Percentiles rank a stretch among this genome's conserved stretches.
Evolutionary conservation across 192 early-diverging fungal genomes (phyloP).

Genomic region (Backusella australiensis): DNA sequence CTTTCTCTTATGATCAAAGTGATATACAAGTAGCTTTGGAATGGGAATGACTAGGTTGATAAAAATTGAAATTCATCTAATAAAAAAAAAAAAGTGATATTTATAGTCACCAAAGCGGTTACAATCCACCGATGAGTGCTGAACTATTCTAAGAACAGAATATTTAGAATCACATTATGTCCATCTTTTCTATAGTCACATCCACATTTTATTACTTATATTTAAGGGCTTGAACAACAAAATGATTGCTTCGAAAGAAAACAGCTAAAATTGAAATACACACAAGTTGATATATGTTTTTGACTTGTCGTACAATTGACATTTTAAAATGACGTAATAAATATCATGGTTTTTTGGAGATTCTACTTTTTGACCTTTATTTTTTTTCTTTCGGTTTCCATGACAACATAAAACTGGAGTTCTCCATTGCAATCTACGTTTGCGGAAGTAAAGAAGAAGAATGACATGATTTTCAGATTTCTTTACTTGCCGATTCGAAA

Average conservation of each 20-base stretch:
- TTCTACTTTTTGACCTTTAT: not conserved
- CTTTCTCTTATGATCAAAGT: not conserved
- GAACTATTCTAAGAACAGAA: not conserved
- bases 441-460: not conserved
- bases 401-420: not conserved
- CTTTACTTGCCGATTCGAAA: not conserved
- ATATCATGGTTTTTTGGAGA: not conserved
- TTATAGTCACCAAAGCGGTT: not conserved
- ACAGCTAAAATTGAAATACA: not conserved
- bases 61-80: not conserved
- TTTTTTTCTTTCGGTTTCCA: not conserved
- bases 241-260: not conserved
- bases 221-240: not conserved
- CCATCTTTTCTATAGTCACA: not conserved
- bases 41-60: not conserved
- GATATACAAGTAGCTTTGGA: not conserved
- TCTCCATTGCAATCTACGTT: not conserved
- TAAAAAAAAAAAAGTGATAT: not conserved
- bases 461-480: not conserved
- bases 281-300: not conserved
- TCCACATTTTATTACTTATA: not conserved
- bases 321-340: not conserved
- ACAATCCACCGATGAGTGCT: not conserved
- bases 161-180: not conserved
- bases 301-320: not conserved